Percentiles rank a stretch among this genome's conserved stretches.
phyloP scores from a whole-genome alignment of 2,329 filamentous ascomycete genomes.

The Sporothrix brasiliensis region DNA sequence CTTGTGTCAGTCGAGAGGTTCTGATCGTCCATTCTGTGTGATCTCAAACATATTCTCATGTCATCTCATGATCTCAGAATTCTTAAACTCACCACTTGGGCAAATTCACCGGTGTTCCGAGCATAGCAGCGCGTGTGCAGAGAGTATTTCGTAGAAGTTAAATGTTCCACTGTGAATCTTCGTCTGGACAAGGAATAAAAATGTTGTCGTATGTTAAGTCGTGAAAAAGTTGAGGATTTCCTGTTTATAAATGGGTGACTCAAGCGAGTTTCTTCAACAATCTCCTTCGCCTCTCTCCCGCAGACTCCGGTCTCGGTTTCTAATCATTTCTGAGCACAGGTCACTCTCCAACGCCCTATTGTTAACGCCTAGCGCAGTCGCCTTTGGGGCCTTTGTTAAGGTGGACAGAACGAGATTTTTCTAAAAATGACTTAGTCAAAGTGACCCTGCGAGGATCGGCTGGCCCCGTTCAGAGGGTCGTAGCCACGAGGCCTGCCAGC shows the following conservation, averaged over 20 bases:
- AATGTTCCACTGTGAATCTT: not conserved
- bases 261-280: not conserved
- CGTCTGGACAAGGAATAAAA: not conserved
- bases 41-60: not conserved
- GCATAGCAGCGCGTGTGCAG: constrained; percentile 44
- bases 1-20: constrained; percentile 22
- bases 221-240: not conserved
- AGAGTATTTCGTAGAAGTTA: not conserved
- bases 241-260: not conserved
- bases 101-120: constrained; percentile 57
- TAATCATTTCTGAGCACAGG: constrained; percentile 15
- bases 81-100: constrained; percentile 57
- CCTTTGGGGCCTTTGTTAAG: not conserved
- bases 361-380: not conserved
- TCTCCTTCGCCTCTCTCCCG: constrained; percentile 4
- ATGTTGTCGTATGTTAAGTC: not conserved
- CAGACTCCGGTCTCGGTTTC: constrained; percentile 34
- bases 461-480: not conserved
- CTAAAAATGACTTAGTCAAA: constrained; percentile 19
- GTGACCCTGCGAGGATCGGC: not conserved
- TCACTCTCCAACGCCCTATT: not conserved
- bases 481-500: not conserved
- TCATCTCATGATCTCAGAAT: not conserved
- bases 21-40: not conserved
- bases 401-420: not conserved